Evolutionary conservation across 2,329 filamentous ascomycete genomes (phyloP).

Genomic region (Nannizziopsis arthrosporioides): DNA sequence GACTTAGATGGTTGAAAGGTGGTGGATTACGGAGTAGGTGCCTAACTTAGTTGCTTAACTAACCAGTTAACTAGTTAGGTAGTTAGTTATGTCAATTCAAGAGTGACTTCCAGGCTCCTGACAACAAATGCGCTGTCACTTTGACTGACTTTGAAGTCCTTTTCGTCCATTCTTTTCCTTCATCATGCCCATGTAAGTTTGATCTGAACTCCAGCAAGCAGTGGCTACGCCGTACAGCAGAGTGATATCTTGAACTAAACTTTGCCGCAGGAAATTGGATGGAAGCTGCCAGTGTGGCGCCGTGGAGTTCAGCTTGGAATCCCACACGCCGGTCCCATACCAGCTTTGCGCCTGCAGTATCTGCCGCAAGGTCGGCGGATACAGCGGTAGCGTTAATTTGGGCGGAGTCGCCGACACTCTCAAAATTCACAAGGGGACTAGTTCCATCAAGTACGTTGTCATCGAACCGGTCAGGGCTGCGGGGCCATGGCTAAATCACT

Average conservation of each 20-base stretch:
- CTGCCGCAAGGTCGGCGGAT: conserved; percentile 39
- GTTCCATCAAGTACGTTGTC: conserved; percentile 34
- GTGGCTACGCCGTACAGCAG: not conserved
- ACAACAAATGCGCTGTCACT: no score
- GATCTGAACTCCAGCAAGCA: not conserved
- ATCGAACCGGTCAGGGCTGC: not conserved
- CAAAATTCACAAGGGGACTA: conserved; percentile 32
- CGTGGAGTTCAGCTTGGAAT: conserved; percentile 37
- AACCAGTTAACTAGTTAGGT: no score
- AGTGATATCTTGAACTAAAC: conserved; percentile 2
- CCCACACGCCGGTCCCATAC: conserved; percentile 38
- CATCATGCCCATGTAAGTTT: conserved; percentile 22
- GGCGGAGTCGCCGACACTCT: conserved; percentile 36
- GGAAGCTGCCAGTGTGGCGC: conserved; percentile 41
- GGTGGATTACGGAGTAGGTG: no score
- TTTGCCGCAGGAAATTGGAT: conserved; percentile 32
- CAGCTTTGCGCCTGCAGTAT: conserved; percentile 41
- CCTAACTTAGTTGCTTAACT: no score
- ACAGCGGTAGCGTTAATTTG: conserved; percentile 37
- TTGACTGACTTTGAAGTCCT: no score
- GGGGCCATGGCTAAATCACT: not conserved
- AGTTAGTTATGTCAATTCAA: no score
- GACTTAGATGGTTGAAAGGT: no score
- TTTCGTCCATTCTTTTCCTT: not conserved
- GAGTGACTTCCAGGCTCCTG: no score